Conservation (phyloP, 73 alveolate genomes). For the Paramecium pentaurelia region DNA sequence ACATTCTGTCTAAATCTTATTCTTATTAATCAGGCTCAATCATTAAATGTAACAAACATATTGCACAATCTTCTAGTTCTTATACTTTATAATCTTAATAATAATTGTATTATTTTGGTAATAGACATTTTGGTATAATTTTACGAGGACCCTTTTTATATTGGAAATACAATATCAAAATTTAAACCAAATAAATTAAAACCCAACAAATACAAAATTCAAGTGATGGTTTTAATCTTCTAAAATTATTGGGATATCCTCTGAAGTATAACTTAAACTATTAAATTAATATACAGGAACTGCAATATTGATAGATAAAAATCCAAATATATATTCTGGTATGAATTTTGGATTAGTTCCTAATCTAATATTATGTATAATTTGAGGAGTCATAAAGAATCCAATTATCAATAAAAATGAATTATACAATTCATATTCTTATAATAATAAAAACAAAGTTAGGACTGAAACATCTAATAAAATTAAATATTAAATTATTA, state of each 20-base stretch:
- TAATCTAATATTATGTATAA: not conserved
- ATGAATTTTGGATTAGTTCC: slow-evolving; percentile 22
- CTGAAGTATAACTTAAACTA: slow-evolving; percentile 21
- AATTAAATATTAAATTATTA: not conserved
- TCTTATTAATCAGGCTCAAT: slow-evolving; percentile 26
- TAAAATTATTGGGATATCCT: slow-evolving; percentile 34
- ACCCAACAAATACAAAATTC: slow-evolving; percentile 3
- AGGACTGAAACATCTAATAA: not conserved
- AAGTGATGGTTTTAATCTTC: slow-evolving; percentile 1
- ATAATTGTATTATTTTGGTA: slow-evolving; percentile 30
- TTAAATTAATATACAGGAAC: not conserved
- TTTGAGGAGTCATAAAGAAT: slow-evolving; percentile 16
- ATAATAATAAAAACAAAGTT: not conserved
- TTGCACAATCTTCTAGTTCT: slow-evolving; percentile 14
- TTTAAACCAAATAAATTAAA: not conserved
- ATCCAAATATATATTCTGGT: slow-evolving; percentile 17
- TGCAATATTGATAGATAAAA: not conserved
- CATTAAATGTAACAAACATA: not conserved
- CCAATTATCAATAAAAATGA: not conserved
- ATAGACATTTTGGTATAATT: not conserved
- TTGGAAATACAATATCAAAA: not conserved
- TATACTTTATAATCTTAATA: not conserved
- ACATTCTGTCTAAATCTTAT: not conserved
- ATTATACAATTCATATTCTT: slow-evolving; percentile 19
- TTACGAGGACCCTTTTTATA: not conserved